These are phyloP conservation scores for Phoenix roebelenii DNA, from an alignment of 176 grass and related monocot genomes.

Conservation along the genomic window DNA sequence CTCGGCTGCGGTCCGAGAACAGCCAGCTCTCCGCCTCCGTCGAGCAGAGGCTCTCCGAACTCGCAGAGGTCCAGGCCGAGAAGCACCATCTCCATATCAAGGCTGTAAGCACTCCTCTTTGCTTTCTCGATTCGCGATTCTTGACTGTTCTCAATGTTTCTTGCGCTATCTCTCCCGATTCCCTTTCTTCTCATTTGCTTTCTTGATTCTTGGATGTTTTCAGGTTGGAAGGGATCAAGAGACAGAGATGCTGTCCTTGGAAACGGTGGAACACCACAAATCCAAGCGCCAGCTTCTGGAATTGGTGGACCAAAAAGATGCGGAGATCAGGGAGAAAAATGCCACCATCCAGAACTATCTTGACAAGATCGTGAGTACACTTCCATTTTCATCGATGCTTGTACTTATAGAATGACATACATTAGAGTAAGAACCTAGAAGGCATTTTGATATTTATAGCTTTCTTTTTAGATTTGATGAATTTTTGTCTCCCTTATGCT, in stretches of 20 bases:
- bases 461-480: too few relatives aligned
- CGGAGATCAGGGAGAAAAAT: slow-evolving; percentile 78
- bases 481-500: too few relatives aligned
- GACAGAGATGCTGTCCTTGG: slow-evolving; percentile 51
- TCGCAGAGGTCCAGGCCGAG: slow-evolving; percentile 58
- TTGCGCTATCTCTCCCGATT: slow-evolving; percentile 4
- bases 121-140: slow-evolving; percentile 3
- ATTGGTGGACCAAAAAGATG: slow-evolving; percentile 74
- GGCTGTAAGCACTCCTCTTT: slow-evolving; percentile 39
- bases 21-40: slow-evolving; percentile 43
- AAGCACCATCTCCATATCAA: slow-evolving; percentile 89
- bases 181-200: neutral
- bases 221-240: slow-evolving; percentile 84
- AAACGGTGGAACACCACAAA: slow-evolving; percentile 55
- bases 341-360: slow-evolving; percentile 67
- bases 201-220: neutral
- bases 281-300: slow-evolving; percentile 72
- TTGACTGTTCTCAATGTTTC: slow-evolving; percentile 4
- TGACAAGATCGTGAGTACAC: slow-evolving; percentile 70
- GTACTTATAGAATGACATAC: too few relatives aligned
- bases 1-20: slow-evolving; percentile 51
- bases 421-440: too few relatives aligned
- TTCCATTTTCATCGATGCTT: neutral
- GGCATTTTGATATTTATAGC: too few relatives aligned
- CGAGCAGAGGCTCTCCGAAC: slow-evolving; percentile 45